Conservation (phyloP, 768 basidiomycete species). For the Lentinula raphanica region DNA sequence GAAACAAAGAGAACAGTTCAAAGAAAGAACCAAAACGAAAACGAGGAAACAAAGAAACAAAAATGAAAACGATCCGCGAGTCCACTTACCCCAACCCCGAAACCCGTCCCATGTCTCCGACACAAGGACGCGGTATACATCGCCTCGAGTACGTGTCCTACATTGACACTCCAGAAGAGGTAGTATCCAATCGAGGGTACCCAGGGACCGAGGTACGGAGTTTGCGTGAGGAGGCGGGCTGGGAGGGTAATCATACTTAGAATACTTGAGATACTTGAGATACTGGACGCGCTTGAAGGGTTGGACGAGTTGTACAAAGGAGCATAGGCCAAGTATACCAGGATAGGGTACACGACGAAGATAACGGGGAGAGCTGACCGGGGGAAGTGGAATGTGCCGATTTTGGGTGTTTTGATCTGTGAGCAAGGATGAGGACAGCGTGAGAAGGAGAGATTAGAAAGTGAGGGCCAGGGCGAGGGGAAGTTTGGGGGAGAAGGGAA, state of each 20-base stretch:
- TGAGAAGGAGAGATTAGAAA: too few relatives aligned
- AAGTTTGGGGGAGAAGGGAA: too few relatives aligned
- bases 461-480: too few relatives aligned
- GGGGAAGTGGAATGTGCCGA: conserved; percentile 52
- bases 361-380: conserved; percentile 16
- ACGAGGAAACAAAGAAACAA: too few relatives aligned
- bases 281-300: too few relatives aligned
- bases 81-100: conserved; percentile 31
- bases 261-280: too few relatives aligned
- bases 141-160: conserved; percentile 39
- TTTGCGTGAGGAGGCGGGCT: too few relatives aligned
- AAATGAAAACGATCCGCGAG: conserved; percentile 47
- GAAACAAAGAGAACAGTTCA: too few relatives aligned
- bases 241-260: too few relatives aligned
- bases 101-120: conserved; percentile 43
- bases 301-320: conserved; percentile 21
- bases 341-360: conserved; percentile 20
- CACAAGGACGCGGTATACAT: conserved; percentile 45
- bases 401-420: conserved; percentile 59
- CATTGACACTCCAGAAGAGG: conserved; percentile 11
- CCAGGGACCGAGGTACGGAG: conserved; percentile 26
- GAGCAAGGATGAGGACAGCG: too few relatives aligned
- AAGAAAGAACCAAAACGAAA: too few relatives aligned
- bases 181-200: conserved; percentile 22
- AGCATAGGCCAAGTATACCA: conserved; percentile 27